Evolutionary conservation across 768 basidiomycete species (phyloP), one percentile per base, ranked within the genome.

Genomic region (Amanita thiersii): DNA sequence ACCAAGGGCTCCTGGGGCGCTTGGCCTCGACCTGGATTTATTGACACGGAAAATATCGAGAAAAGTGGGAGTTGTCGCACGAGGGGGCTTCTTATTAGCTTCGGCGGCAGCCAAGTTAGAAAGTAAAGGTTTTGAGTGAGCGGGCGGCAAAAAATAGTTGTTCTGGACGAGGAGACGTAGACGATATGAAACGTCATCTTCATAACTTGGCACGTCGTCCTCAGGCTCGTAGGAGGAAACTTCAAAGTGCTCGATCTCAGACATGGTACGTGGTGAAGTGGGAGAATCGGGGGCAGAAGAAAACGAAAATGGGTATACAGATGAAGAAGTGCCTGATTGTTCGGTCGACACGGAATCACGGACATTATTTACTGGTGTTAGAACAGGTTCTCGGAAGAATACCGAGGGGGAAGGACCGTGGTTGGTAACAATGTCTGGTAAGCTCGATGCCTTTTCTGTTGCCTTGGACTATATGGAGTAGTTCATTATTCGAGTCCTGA

Each of bases 61-160:
- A 56, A 88, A 85, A 8, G 70, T 68, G 5, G 74, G 67, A n/a
- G 71, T 59, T 6, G 67, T 52, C 2, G 64, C 49, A 58, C 74
- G 56, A 2, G 62, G 49, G 1, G 66, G 52, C 36, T 66, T 68
- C 57, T 77, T 84, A 44, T 68, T 63, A 21, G 64, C 45, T 24
- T 61, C 56, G 8, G 67, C 36, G 0, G 60, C 58, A 12, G 74
- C 70, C 45, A 88, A 74, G 39, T 83, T 77, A 19, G 80, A 68
- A 2, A 79, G 73, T 7, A 75, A 75, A 1, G 88, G 88, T 54
- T 91, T 91, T 30, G 79, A 72, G 53, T 91, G 88, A 0, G 88
- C 87, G 7, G 88, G 89, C 3, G 88, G 88, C 26, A 91, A 77
- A 54, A 86, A 91, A 56, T 91, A 91, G 54, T 72, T 89, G 60